A percentile compares a stretch with the other conserved stretches of the same genome.
Evolutionary conservation across 2,329 filamentous ascomycete species (phyloP).

Genomic region (Hymenoscyphus fructigenus): DNA sequence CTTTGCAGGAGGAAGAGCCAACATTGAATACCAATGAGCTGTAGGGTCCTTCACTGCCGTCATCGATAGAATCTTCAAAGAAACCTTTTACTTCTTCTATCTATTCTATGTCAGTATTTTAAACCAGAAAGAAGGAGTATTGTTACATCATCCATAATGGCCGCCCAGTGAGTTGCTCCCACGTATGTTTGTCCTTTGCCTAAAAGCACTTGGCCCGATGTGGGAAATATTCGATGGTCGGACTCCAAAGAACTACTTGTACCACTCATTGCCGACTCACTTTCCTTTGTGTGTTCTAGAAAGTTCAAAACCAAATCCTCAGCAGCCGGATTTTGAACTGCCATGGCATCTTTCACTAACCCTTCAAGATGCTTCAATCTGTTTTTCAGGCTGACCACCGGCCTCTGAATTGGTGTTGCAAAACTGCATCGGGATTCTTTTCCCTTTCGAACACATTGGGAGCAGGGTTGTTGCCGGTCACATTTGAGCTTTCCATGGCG

Average conservation of each 20-base stretch:
- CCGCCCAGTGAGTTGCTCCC: constrained; percentile 59
- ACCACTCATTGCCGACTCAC: no score
- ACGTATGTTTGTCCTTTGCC: constrained; percentile 48
- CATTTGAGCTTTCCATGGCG: constrained; percentile 44
- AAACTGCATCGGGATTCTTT: constrained; percentile 48
- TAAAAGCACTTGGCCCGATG: no score
- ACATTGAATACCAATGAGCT: constrained; percentile 41
- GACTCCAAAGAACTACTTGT: no score
- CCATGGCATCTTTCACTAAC: constrained; percentile 55
- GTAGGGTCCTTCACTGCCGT: constrained; percentile 37
- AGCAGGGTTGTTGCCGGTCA: constrained; percentile 51
- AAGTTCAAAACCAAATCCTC: no score
- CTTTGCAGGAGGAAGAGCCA: constrained; percentile 40
- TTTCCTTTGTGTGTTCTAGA: no score
- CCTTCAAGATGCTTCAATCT: constrained; percentile 55
- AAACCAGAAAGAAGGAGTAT: background rate
- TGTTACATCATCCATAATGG: constrained; percentile 58
- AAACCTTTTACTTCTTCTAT: constrained; percentile 60
- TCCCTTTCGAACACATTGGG: constrained; percentile 52
- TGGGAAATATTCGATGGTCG: no score
- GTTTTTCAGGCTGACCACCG: constrained; percentile 51
- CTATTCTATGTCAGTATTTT: constrained; percentile 34
- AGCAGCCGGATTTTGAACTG: constrained; percentile 14
- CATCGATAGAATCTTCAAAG: constrained; percentile 46
- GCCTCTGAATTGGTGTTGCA: constrained; percentile 45